Percentiles rank a stretch among this genome's conserved stretches.
Evolutionary conservation across 176 grass and related monocot genomes (phyloP).

Genomic region (Oryza glaberrima): DNA sequence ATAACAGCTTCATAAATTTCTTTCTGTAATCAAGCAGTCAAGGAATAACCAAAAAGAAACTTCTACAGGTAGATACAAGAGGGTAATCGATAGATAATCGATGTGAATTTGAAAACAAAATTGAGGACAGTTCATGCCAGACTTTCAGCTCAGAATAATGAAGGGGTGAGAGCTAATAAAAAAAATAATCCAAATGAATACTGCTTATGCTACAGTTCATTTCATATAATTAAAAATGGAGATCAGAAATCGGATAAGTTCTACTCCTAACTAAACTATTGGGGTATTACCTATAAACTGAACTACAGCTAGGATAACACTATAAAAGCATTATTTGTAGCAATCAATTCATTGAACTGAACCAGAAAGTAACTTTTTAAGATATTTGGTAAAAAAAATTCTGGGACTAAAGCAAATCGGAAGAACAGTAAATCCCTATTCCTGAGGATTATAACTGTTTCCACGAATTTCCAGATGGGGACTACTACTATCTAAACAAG

Average conservation of each 20-base stretch:
- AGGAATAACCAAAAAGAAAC: not conserved
- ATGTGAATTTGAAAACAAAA: not conserved
- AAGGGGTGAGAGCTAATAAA: not conserved
- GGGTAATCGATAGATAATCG: not conserved
- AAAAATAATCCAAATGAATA: not conserved
- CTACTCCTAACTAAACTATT: not conserved
- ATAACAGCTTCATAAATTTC: constrained; percentile 8
- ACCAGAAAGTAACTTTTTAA: not conserved
- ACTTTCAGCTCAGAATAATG: not conserved
- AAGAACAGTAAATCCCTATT: not conserved
- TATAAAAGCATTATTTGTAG: not conserved
- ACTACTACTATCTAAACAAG: not conserved
- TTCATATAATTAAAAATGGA: not conserved
- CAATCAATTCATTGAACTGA: not conserved
- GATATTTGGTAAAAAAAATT: not conserved
- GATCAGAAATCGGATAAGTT: not conserved
- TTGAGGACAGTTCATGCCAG: not conserved
- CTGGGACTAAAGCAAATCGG: not conserved
- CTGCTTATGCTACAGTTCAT: not conserved
- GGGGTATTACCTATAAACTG: too few relatives aligned
- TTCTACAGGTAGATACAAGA: not conserved
- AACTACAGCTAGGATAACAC: not conserved
- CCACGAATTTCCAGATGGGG: too few relatives aligned
- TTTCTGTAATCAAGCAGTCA: not conserved
- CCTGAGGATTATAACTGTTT: not conserved